phyloP scores from a whole-genome alignment of 164 flowering plant species.

The Pachysandra terminalis region DNA sequence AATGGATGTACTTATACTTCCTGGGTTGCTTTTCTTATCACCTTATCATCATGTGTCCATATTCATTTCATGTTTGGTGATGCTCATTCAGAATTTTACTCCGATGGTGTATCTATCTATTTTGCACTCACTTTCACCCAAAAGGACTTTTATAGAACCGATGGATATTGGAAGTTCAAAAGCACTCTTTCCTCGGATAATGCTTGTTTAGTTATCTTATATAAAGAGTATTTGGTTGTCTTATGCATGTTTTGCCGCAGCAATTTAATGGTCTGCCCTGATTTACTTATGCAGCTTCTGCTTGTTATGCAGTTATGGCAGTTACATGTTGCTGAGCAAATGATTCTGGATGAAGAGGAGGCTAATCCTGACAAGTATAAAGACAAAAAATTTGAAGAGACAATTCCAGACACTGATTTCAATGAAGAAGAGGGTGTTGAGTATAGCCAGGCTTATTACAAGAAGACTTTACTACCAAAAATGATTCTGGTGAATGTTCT shows the following conservation, averaged over 20 bases:
- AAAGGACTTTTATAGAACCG: too few relatives aligned
- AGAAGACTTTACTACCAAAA: conserved; percentile 60
- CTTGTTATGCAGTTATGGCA: conserved; percentile 80
- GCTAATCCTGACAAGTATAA: conserved; percentile 81
- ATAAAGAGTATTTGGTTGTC: not conserved
- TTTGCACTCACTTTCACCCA: not conserved
- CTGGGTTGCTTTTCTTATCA: too few relatives aligned
- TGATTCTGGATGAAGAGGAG: conserved; percentile 87
- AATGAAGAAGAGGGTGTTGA: conserved; percentile 64
- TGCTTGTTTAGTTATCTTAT: not conserved
- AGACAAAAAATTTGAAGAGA: conserved; percentile 51
- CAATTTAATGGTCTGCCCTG: not conserved
- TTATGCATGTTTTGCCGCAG: not conserved
- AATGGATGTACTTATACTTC: too few relatives aligned
- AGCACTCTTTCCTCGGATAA: not conserved
- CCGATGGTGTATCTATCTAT: not conserved
- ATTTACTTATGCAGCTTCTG: conserved; percentile 1
- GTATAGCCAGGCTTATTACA: conserved; percentile 52
- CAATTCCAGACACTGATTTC: conserved; percentile 54
- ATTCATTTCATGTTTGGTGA: too few relatives aligned
- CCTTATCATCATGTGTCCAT: not conserved
- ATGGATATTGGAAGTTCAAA: too few relatives aligned
- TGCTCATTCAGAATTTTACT: not conserved
- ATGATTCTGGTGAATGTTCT: conserved; percentile 54
- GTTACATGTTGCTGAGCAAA: conserved; percentile 88